Conservation (phyloP, 345 rosid species). For the Eutrema japonicum region DNA sequence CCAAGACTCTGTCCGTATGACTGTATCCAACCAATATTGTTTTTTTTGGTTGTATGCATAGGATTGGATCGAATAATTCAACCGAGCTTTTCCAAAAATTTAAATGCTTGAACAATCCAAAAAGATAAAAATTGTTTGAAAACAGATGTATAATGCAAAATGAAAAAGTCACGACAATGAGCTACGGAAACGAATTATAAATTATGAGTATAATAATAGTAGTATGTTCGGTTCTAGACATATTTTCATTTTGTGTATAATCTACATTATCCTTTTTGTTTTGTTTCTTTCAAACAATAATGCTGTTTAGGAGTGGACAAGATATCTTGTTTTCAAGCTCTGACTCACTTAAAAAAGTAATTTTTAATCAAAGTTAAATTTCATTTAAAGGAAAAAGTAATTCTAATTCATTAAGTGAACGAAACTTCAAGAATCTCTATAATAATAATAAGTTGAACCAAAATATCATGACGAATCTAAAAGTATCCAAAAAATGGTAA, state of each 20-base stretch:
- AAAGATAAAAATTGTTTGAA: not conserved
- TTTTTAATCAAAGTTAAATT: not conserved
- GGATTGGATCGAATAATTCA: conserved; percentile 21
- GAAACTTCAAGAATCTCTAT: not conserved
- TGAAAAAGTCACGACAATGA: not conserved
- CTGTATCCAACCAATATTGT: conserved; percentile 23
- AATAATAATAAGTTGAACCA: not conserved
- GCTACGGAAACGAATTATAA: not conserved
- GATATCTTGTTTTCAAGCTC: not conserved
- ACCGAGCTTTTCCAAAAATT: not conserved
- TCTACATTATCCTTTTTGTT: not conserved
- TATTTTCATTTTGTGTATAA: not conserved
- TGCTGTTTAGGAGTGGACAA: not conserved
- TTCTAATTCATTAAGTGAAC: not conserved
- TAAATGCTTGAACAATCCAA: not conserved
- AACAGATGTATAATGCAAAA: not conserved
- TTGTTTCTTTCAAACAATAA: not conserved
- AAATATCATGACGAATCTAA: conserved; percentile 3
- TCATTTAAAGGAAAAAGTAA: too few species aligned
- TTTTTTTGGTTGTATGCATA: conserved; percentile 2
- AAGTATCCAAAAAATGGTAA: not conserved
- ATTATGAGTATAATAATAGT: too few species aligned
- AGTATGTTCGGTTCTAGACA: not conserved
- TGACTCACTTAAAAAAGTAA: not conserved
- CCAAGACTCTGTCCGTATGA: not conserved